Evolutionary conservation across 768 basidiomycete genomes (phyloP), one percentile per base, ranked within the genome.

Genomic region (Podaxis mareebaensis): DNA sequence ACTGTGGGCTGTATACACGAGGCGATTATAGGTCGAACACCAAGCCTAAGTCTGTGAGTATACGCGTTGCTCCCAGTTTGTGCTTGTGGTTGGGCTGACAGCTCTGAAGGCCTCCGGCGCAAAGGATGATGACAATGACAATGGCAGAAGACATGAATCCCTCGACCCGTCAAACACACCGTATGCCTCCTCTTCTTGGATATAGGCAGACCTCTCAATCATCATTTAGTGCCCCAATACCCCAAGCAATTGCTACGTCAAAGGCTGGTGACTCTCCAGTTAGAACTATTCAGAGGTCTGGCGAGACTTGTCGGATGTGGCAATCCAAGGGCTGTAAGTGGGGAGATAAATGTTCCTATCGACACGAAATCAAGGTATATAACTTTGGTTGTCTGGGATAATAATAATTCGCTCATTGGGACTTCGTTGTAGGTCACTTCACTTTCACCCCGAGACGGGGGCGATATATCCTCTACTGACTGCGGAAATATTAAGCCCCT

Each of bases 271-370:
- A 24, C 11, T 20, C 24, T 51, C 20, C n/a, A 0, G 24, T 46
- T 24, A 56, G 22, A 26, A 4, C 46, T 49, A 20, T 63, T 17
- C 30, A 36, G 42, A 63, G 24, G 24, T 4, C 54, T 33, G 28
- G 48, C 17, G 28, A 40, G 39, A 33, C 54, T 24, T 63, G 61
- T 26, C 42, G 53, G 2, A 28, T 46, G 36, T 63, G 52, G 52
- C 20, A 57, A 28, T 26, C 46, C 2, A 54, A 54, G 15, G 56
- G 26, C 22, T 63, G 61, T 24, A 22, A 39, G 11, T 63, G 61
- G 61, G 61, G 61, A 20, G 54, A 48, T 57, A 48, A 26, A 20
- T 63, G 61, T n/a, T 44, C 20, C 8, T 63, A 49, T 33, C 52
- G 38, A 3, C 61, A 63, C 28, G 61, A 49, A 17, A n/a, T 51